Evolutionary conservation across 2,329 filamentous ascomycete species (phyloP).

Genomic region (Talaromyces sp.): DNA sequence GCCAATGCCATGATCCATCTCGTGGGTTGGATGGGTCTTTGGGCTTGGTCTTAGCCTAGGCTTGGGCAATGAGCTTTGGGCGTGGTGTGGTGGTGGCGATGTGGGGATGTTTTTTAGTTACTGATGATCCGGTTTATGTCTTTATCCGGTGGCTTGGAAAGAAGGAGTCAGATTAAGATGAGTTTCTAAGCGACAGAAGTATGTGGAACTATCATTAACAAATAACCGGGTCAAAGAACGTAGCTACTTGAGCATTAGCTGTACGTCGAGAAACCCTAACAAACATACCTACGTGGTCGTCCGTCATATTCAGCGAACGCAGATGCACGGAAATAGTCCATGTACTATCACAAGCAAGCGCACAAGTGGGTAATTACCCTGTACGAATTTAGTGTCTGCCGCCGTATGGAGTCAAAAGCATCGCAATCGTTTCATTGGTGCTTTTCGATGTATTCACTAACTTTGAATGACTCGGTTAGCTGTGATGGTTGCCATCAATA

Average conservation of each 20-base stretch:
- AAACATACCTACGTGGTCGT: not conserved
- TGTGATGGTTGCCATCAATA: not conserved
- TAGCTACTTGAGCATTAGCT: not conserved
- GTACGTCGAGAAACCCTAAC: not conserved
- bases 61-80: not conserved
- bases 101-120: not conserved
- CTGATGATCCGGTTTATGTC: not conserved
- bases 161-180: too few relatives aligned
- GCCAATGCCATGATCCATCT: not conserved
- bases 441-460: not conserved
- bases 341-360: not conserved
- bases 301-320: not conserved
- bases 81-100: constrained; percentile 8
- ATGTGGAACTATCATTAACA: not conserved
- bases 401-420: not conserved
- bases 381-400: not conserved
- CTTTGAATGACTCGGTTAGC: not conserved
- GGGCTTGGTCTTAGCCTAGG: not conserved
- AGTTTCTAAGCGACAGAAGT: not conserved
- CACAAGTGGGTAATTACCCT: not conserved
- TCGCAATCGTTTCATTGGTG: not conserved
- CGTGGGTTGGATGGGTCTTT: not conserved
- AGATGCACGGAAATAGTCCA: not conserved
- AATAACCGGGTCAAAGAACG: not conserved
- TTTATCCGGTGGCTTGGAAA: not conserved